A percentile compares a stretch with the other conserved stretches of the same genome.
Conservation (phyloP, 164 flowering plant species). For the Stephania cephalantha region DNA sequence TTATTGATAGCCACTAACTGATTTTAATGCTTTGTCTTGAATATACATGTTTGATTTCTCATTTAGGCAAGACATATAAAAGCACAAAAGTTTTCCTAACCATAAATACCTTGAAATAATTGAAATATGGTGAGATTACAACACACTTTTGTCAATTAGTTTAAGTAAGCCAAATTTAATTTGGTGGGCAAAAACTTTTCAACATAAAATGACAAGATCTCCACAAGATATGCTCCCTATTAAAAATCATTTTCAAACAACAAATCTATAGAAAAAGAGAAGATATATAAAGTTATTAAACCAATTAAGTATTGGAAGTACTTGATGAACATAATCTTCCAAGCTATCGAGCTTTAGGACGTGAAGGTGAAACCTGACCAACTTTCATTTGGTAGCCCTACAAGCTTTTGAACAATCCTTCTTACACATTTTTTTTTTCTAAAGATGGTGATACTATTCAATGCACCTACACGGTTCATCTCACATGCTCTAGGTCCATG, state of each 20-base stretch:
- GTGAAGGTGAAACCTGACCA: background rate
- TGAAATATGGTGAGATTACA: background rate
- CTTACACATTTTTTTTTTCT: background rate
- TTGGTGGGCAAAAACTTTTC: background rate
- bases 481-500: background rate
- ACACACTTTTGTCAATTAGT: background rate
- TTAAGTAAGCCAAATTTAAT: background rate
- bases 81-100: background rate
- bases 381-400: conserved; percentile 4
- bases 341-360: background rate
- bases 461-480: background rate
- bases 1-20: too few species aligned
- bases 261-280: background rate
- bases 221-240: background rate
- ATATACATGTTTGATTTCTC: background rate
- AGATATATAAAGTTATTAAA: background rate
- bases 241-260: background rate
- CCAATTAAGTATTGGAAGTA: background rate
- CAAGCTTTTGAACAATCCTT: background rate
- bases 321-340: background rate
- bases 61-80: background rate
- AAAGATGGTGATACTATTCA: background rate
- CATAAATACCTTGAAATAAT: background rate
- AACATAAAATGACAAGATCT: background rate
- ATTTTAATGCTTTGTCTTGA: too few species aligned